These are phyloP conservation scores for Micromonas commoda DNA, from an alignment of 139 green algal species.

Conservation along the genomic window DNA sequence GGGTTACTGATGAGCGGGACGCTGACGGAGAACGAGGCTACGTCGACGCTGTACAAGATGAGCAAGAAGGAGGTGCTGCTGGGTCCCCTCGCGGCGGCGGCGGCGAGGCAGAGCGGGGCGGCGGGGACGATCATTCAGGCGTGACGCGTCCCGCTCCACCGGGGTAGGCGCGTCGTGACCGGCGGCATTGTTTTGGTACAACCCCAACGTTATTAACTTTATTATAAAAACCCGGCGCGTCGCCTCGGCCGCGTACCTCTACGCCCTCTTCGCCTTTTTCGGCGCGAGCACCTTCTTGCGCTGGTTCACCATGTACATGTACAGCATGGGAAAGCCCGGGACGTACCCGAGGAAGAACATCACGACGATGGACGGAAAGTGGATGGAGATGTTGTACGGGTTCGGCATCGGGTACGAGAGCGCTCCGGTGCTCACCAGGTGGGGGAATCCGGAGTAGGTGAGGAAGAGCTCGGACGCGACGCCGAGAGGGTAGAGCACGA, in stretches of 20 bases:
- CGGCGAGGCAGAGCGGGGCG: too few species aligned
- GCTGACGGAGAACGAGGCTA: not conserved
- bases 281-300: conserved; percentile 61
- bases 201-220: not conserved
- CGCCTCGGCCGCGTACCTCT: not conserved
- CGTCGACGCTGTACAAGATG: not conserved
- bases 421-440: conserved; percentile 41
- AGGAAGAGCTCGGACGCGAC: conserved; percentile 77
- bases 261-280: conserved; percentile 34
- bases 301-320: conserved; percentile 78
- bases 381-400: conserved; percentile 25
- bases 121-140: too few species aligned
- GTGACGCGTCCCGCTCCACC: too few species aligned
- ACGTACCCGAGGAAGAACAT: conserved; percentile 24
- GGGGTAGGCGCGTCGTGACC: too few species aligned
- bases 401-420: conserved; percentile 28
- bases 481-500: conserved; percentile 85
- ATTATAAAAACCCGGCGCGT: too few species aligned
- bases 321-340: conserved; percentile 61
- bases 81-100: not conserved
- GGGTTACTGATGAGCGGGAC: not conserved
- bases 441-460: conserved; percentile 59
- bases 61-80: not conserved
- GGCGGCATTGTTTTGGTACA: not conserved
- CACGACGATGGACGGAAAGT: conserved; percentile 30